phyloP scores from a whole-genome alignment of 176 grass and related monocot genomes.

The Puccinellia tenuiflora region DNA sequence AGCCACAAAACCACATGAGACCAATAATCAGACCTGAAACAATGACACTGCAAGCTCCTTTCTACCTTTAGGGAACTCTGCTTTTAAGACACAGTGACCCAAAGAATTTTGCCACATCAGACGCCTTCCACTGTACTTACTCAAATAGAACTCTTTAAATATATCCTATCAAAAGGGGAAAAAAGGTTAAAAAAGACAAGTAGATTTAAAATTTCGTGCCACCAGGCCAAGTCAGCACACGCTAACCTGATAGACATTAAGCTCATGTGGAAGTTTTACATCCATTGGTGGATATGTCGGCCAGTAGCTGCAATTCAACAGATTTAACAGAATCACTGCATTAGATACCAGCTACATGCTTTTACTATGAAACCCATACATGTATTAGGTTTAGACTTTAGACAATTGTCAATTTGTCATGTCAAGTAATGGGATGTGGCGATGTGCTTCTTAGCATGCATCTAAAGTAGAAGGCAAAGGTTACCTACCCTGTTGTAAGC shows the following conservation, averaged over 20 bases:
- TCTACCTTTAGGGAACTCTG: conserved; percentile 95
- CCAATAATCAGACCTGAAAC: conserved; percentile 65
- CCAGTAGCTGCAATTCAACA: conserved; percentile 80
- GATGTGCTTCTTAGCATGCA: background rate
- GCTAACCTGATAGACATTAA: conserved; percentile 98
- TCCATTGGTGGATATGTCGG: conserved; percentile 99
- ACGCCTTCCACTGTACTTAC: conserved; percentile 95
- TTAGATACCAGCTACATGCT: background rate
- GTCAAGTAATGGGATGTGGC: background rate
- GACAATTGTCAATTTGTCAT: background rate
- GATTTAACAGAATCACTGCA: conserved; percentile 20
- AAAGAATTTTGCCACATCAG: conserved; percentile 99
- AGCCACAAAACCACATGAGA: background rate
- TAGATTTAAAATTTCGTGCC: conserved; percentile 1
- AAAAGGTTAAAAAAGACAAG: conserved; percentile 1
- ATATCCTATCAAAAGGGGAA: conserved; percentile 57
- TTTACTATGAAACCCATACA: background rate
- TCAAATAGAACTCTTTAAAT: conserved; percentile 99
- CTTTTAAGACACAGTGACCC: conserved; percentile 96
- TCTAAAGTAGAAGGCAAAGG: background rate
- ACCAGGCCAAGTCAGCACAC: background rate
- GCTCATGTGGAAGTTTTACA: conserved; percentile 88
- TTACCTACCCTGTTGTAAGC: conserved; percentile 81
- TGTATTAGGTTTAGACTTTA: conserved; percentile 16
- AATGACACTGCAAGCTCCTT: conserved; percentile 99